A percentile compares a stretch with the other conserved stretches of the same genome.
Conservation (phyloP, 1,139 yeast species). For the Geotrichum histeridarum region DNA sequence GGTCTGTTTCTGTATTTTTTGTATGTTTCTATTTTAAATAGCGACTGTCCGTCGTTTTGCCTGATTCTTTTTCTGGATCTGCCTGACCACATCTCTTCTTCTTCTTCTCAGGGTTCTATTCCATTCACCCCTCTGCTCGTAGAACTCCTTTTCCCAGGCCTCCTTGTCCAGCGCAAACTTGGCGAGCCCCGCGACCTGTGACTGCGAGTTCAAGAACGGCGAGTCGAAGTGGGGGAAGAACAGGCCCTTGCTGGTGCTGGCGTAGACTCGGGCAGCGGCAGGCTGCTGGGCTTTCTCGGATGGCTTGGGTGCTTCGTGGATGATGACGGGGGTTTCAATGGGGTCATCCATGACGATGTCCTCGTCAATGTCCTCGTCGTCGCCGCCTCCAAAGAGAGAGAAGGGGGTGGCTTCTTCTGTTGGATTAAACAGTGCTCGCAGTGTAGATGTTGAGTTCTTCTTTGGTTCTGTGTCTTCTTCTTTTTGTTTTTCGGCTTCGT, state of each 20-base stretch:
- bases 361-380: conserved; percentile 23
- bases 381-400: conserved; percentile 29
- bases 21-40: background rate
- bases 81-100: conserved; percentile 66
- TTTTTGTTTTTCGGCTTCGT: conserved; percentile 32
- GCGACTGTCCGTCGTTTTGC: conserved; percentile 17
- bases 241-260: conserved; percentile 46
- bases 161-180: conserved; percentile 37
- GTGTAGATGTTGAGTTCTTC: conserved; percentile 31
- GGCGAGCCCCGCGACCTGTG: conserved; percentile 62
- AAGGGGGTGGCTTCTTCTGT: conserved; percentile 29
- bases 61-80: conserved; percentile 43
- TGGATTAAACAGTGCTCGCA: conserved; percentile 62
- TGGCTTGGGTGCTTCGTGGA: conserved; percentile 32
- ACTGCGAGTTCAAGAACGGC: conserved; percentile 78
- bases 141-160: conserved; percentile 72
- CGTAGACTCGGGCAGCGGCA: conserved; percentile 11
- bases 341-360: conserved; percentile 16
- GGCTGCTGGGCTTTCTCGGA: background rate
- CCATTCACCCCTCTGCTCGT: conserved; percentile 77
- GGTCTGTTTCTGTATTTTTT: background rate
- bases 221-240: conserved; percentile 82
- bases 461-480: conserved; percentile 1
- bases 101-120: conserved; percentile 70
- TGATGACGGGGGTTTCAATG: conserved; percentile 22